Evolutionary conservation across 345 rosid genomes (phyloP).

Genomic region (Eucalyptus polyanthemos): DNA sequence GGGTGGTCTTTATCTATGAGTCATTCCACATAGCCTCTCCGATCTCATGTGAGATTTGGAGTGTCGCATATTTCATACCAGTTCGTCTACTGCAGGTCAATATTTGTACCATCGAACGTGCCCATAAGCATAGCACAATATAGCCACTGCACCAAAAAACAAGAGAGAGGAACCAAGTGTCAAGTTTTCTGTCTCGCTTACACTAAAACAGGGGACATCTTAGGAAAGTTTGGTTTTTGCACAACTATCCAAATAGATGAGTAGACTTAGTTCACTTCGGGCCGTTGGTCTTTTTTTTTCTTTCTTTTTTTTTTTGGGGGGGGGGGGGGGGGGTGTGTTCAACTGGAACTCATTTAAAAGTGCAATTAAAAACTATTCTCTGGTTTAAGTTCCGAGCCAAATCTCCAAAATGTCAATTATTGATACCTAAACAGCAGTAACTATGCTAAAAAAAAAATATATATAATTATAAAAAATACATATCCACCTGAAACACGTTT

Average conservation of each 20-base stretch:
- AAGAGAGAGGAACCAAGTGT: neutral
- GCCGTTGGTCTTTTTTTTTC: too few species aligned
- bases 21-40: neutral
- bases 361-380: neutral
- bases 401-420: neutral
- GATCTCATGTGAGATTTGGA: neutral
- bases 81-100: neutral
- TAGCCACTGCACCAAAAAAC: neutral
- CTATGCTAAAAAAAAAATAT: neutral
- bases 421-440: neutral
- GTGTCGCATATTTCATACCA: neutral
- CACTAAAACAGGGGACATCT: neutral
- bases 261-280: neutral
- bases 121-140: neutral
- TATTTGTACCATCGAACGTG: neutral
- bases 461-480: neutral
- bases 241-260: neutral
- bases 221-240: neutral
- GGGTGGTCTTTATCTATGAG: neutral
- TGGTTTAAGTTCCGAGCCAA: neutral
- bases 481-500: neutral
- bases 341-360: neutral
- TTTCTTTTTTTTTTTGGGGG: fast-evolving
- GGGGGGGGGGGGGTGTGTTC: neutral
- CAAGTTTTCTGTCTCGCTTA: neutral